Evolutionary conservation across 495 filamentous ascomycete species (phyloP).

Genomic region (Trichocladium antarcticum): DNA sequence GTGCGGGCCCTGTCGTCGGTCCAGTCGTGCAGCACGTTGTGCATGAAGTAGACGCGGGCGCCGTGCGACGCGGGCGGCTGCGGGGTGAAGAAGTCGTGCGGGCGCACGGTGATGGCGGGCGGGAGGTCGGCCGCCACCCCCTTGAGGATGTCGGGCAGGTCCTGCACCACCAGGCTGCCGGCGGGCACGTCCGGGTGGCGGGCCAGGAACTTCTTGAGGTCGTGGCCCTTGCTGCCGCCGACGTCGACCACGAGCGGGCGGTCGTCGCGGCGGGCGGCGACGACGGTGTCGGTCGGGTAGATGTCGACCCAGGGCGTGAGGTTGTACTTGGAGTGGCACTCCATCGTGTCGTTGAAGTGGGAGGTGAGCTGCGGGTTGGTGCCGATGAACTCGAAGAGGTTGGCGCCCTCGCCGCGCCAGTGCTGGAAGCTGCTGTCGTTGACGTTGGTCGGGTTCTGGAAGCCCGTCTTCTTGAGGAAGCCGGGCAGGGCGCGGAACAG

Average conservation of each 20-base stretch:
- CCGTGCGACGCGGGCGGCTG: constrained; percentile 30
- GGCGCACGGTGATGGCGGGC: constrained; percentile 21
- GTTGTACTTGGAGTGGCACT: constrained; percentile 20
- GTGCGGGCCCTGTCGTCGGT: constrained; percentile 29
- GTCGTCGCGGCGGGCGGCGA: constrained; percentile 8
- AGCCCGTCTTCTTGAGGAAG: constrained; percentile 16
- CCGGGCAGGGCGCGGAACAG: constrained; percentile 12
- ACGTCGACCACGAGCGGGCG: constrained; percentile 38
- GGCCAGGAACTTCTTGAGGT: constrained; percentile 28
- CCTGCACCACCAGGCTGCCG: constrained; percentile 36
- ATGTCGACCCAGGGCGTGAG: constrained; percentile 18
- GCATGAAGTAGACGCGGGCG: constrained; percentile 35
- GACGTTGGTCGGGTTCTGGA: constrained; percentile 17
- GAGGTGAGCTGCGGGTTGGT: constrained; percentile 10
- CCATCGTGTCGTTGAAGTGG: constrained; percentile 20
- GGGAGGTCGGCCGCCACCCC: background rate
- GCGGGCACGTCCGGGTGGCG: constrained; percentile 24
- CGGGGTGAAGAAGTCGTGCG: constrained; percentile 35
- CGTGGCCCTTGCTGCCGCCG: constrained; percentile 37
- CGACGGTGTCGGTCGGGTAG: constrained; percentile 12
- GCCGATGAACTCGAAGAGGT: constrained; percentile 17
- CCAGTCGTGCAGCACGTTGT: constrained; percentile 42
- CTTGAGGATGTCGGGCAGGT: constrained; percentile 33
- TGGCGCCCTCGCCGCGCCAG: constrained; percentile 8
- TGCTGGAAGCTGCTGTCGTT: constrained; percentile 15